Evolutionary conservation across 495 filamentous ascomycete species (phyloP), one percentile per base, ranked within the genome.

Genomic region (Trichocladium uniseriatum): DNA sequence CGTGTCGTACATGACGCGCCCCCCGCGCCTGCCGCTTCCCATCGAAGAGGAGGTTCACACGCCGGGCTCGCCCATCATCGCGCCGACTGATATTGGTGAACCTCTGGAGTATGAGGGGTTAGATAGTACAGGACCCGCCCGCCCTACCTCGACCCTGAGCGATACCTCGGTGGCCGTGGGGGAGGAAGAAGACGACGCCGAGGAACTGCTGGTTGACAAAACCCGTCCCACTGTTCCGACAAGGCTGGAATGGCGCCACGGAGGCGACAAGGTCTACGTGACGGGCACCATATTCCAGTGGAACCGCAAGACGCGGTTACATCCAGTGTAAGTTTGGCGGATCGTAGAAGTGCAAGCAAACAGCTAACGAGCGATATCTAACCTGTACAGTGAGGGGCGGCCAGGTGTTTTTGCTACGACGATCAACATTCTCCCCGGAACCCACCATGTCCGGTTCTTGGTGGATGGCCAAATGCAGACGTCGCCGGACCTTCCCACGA

Each of bases 231-330:
- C 79, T 15, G 83, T 97, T 34, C 87, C 89, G 7, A 94, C 87
- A 11, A 62, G 76, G 28, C 78, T 98, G 32, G 82, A 88, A 66
- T 98, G 91, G 92, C 75, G 72, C 43, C 75, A 81, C 21, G 78
- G 77, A 31, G 85, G 84, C 50, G 79, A 94, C 46, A 92, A 87
- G 69, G 81, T 97, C 48, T 97, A 94, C 64, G 87, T 98, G 32
- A 97, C 94, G 1, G 92, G 92, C 52, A 97, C 94, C 16, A 95
- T 96, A 60, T 90, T 90, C 48, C 82, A 86, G 58, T 98, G 92
- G 92, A 86, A 88, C 63, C 82, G 86, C 67, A 96, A 96, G 64
- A 90, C 84, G 56, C 79, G 82, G 43, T 69, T 98, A 61, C 80
- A 87, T 63, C 83, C 78, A 73, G 81, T 82, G 90, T 95, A 76